Evolutionary conservation across 2,329 filamentous ascomycete genomes (phyloP), one percentile per base, ranked within the genome.

Genomic region (Claviceps monticola): DNA sequence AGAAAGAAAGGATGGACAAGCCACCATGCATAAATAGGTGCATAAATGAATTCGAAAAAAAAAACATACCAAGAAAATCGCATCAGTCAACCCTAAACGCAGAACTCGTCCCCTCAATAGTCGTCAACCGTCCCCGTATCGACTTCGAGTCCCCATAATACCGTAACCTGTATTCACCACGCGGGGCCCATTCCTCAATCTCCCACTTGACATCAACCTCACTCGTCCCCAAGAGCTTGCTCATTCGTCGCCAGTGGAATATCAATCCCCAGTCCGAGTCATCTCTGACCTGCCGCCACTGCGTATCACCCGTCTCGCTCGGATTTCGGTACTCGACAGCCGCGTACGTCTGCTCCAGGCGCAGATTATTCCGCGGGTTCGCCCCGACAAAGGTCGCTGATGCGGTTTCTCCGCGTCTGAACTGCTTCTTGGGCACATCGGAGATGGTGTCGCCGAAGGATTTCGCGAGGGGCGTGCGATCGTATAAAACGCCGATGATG

Each of bases 301-400:
- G 59, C 26, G 54, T 55, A 11, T 61, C 59, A 19, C 50, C 52
- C 3, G 54, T 55, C 11, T 61, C 59, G 19, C 50, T 52, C 2
- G 48, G 56, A 17, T 46, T 38, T 2, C 60, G 51, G 46, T 58
- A 57, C 71, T 96, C 88, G 0, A 95, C 78, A 0, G 84, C 79
- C 0, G 84, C 84, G 62, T 83, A 95, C 0, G 85, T 95, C 13
- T 75, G 75, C 62, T 88, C 89, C 1, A 88, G 78, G 2, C 82
- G 78, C 44, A 95, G 75, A 56, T 94, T 85, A 65, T 95, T 96
- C 48, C 90, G 77, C 8, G 90, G 90, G 61, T 95, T 95, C 4
- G 89, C 89, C 17, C 86, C 90, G 0, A 89, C 77, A 63, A 96
- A 96, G 0, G 73, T 81, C 0, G 78, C 86, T 4, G 68, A 76